Evolutionary conservation across 192 early-diverging fungal species (phyloP), one percentile per base, ranked within the genome.

Genomic region (Allomyces javanicus): DNA sequence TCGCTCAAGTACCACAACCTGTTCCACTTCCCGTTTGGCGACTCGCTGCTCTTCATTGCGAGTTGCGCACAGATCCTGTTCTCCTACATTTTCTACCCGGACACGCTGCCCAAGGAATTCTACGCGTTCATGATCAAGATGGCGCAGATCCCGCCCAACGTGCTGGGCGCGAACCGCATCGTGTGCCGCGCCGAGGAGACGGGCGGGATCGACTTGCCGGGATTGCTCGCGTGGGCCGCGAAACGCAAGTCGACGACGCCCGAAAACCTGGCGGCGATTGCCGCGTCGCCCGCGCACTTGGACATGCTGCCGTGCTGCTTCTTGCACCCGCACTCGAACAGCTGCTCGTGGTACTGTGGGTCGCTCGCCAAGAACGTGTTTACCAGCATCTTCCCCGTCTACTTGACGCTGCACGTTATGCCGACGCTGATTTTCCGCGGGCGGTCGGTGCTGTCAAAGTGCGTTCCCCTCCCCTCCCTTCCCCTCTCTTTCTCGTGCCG

Each of bases 1-100:
- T 70, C 69, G 14, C 70, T 81, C 22, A 74, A 78, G 58, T 25
- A 62, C 21, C 65, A 76, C 14, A 66, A 74, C 17, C 44, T 76
- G 24, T 67, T 79, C 26, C 62, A 65, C 3, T 75, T 81, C 24
- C 67, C 70, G 5, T 70, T 77, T 44, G 80, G 77, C 11, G 80
- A 81, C 64, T 40, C 77, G 7, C 58, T 74, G 23, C 58, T 79
- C n/a, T 81, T 81, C 14, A 40, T 65, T 23, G 43, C 25, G 10
- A n/a, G 25, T 4, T 65, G 23, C 25, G 25, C 25, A 7, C 65
- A 65, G 11, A 22, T 24, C 9, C 4, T 24, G 22, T 65, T 65
- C 9, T 12, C 22, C 50, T 65, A 65, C n/a, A 23, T 44, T 14
- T 27, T 22, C 23, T 33, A 50, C 23, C 50, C 65, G 7, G n/a